These are phyloP conservation scores for Fonsecaea monophora DNA, from an alignment of 2,329 filamentous ascomycete genomes.

Conservation along the genomic window DNA sequence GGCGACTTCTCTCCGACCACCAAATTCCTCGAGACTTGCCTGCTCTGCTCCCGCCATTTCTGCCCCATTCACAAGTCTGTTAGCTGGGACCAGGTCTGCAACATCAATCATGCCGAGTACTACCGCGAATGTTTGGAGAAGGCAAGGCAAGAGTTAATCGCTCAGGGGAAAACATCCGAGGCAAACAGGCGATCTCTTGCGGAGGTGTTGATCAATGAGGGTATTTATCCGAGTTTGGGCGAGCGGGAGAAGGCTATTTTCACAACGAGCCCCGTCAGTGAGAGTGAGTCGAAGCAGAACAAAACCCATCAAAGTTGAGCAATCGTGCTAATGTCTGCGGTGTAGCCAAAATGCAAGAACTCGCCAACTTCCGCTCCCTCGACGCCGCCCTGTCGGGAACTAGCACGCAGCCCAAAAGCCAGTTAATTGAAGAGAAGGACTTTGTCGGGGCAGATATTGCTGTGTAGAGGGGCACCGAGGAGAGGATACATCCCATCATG, in stretches of 20 bases:
- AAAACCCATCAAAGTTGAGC: neutral
- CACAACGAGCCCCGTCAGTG: constrained; percentile 38
- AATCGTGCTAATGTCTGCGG: constrained; percentile 1
- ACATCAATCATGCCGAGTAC: constrained; percentile 41
- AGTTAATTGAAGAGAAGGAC: constrained; percentile 38
- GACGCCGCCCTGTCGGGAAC: constrained; percentile 37
- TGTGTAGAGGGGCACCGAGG: constrained; percentile 20
- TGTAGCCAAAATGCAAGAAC: constrained; percentile 38
- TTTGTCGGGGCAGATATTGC: constrained; percentile 39
- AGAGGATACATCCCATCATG: neutral
- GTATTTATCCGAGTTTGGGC: constrained; percentile 39
- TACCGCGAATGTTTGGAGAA: constrained; percentile 37
- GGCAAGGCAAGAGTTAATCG: constrained; percentile 32
- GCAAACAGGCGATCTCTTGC: constrained; percentile 31
- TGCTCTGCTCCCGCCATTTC: constrained; percentile 39
- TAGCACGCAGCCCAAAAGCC: constrained; percentile 27
- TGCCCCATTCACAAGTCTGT: constrained; percentile 40
- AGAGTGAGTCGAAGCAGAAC: constrained; percentile 26
- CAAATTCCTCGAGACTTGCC: constrained; percentile 39
- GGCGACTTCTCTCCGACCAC: constrained; percentile 41
- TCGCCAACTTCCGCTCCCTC: constrained; percentile 38
- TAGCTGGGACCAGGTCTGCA: constrained; percentile 37
- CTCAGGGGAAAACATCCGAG: constrained; percentile 30
- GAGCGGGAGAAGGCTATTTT: constrained; percentile 42
- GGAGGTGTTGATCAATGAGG: constrained; percentile 37